Percentiles rank a stretch among this genome's conserved stretches.
These are phyloP conservation scores for Pleurotus tuoliensis DNA, from an alignment of 768 basidiomycete genomes.

Conservation along the genomic window DNA sequence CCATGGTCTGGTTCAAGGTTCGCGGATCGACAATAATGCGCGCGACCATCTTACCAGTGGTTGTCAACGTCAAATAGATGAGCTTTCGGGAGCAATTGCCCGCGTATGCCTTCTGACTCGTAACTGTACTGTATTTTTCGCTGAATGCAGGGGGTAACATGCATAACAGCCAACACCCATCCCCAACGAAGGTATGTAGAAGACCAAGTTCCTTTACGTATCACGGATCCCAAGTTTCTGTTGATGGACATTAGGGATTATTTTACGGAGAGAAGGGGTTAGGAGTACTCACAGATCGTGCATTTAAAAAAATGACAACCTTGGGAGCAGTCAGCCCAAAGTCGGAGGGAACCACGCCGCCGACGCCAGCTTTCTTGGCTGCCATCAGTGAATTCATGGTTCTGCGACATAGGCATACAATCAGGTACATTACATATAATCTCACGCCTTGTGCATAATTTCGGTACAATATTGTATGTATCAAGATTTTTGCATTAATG, in stretches of 20 bases:
- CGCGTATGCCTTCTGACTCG: constrained; percentile 7
- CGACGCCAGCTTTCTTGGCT: too few relatives aligned
- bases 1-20: constrained; percentile 25
- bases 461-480: too few relatives aligned
- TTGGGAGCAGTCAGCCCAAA: not conserved
- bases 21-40: constrained; percentile 26
- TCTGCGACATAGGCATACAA: too few relatives aligned
- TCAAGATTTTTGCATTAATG: too few relatives aligned
- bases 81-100: constrained; percentile 16
- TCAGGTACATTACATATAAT: too few relatives aligned
- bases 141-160: constrained; percentile 11
- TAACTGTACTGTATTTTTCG: constrained; percentile 7
- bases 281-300: not conserved
- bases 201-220: constrained; percentile 19
- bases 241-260: not conserved
- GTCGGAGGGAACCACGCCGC: too few relatives aligned
- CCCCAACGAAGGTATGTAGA: constrained; percentile 27
- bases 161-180: constrained; percentile 24
- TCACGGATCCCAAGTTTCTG: constrained; percentile 25
- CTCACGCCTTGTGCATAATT: too few relatives aligned
- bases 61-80: constrained; percentile 17
- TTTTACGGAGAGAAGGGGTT: not conserved
- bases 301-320: not conserved
- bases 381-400: too few relatives aligned
- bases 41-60: constrained; percentile 24